A percentile compares a stretch with the other conserved stretches of the same genome.
phyloP scores from a whole-genome alignment of 148 eudicot species.

The Chenopodium album region DNA sequence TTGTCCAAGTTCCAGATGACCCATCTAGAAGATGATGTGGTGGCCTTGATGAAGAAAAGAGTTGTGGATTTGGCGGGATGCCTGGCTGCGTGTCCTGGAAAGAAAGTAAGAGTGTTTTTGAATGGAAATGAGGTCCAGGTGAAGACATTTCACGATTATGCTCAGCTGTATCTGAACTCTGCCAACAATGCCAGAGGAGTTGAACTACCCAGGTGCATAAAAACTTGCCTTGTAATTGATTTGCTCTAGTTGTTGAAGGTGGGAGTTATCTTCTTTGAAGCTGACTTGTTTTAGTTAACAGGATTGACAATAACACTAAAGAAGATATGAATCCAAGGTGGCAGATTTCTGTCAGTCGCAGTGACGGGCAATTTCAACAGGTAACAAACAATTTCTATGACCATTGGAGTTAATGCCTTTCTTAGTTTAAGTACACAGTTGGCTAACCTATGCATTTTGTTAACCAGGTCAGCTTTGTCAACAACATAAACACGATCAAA shows the following conservation, averaged over 20 bases:
- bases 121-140: conserved; percentile 61
- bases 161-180: conserved; percentile 58
- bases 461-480: conserved; percentile 91
- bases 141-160: conserved; percentile 68
- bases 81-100: conserved; percentile 83
- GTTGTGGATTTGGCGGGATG: conserved; percentile 89
- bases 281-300: conserved; percentile 19
- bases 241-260: background rate
- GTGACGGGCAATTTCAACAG: conserved; percentile 94
- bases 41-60: conserved; percentile 90
- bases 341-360: conserved; percentile 74
- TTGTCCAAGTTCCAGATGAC: conserved; percentile 73
- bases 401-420: background rate
- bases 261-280: background rate
- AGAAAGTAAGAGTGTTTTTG: conserved; percentile 64
- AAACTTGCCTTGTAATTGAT: background rate
- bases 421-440: background rate
- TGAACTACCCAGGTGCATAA: conserved; percentile 47
- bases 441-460: background rate
- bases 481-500: conserved; percentile 77
- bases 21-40: conserved; percentile 75
- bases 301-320: conserved; percentile 52
- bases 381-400: conserved; percentile 27
- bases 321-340: conserved; percentile 55
- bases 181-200: conserved; percentile 35